Evolutionary conservation across 1,284 basidiomycete genomes (phyloP), one percentile per base, ranked within the genome.

Genomic region (Sanghuangporus baumii): DNA sequence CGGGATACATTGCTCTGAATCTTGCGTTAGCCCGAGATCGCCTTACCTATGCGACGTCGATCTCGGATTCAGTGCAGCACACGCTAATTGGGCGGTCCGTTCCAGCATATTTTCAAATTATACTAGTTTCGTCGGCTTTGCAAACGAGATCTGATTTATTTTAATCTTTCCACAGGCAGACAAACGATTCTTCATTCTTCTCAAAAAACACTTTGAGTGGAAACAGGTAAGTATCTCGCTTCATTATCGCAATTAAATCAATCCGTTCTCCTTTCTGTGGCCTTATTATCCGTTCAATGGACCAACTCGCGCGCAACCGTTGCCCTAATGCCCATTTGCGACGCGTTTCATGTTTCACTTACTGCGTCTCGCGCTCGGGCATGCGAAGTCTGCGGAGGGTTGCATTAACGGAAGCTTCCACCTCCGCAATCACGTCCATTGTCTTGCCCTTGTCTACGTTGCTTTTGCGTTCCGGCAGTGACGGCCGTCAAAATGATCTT

Each of bases 201-300:
- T 97, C 61, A 93, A 86, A 73, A 94, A 91, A 69, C 78, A 85
- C 59, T 97, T 97, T 71, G 78, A 74, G n/a, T 94, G 91, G 86
- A 74, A 75, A 64, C 84, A 91, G 75, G 89, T 89, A 62, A 51
- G 72, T 66, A 26, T 7, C 12, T 43, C n/a, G 11, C 2, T 43
- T n/a, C n/a, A 43, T 43, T 31, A 31, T 48, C 20, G 23, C 41
- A 43, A 43, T 8, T 5, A 14, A 12, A 14, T 43, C 41, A 43
- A 14, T 18, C 47, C 14, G 1, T 48, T 48, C 20, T 20, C 6
- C 23, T 48, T 20, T 48, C 14, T 48, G 47, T 14, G 8, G 2
- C 57, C 12, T 6, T 54, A 6, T 31, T 36, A 23, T 18, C 9
- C 51, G 51, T 31, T 34, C 34, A 48, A 48, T 18, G 9, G 11